A percentile compares a stretch with the other conserved stretches of the same genome.
phyloP scores from a whole-genome alignment of 768 basidiomycete species.

The Stropharia rugosoannulata region DNA sequence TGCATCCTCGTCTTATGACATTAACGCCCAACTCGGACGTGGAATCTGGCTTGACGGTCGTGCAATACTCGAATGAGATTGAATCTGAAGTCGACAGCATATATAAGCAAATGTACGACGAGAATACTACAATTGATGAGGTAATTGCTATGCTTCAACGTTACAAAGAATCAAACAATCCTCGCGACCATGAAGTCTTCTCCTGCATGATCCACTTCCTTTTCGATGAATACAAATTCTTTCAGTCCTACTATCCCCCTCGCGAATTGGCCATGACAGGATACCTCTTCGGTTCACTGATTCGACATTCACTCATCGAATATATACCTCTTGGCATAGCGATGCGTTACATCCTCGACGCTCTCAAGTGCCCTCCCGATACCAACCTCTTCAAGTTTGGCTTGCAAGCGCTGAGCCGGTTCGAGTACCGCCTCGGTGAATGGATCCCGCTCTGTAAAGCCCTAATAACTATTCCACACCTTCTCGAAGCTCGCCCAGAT shows the following conservation, averaged over 20 bases:
- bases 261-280: conserved; percentile 96
- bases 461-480: conserved; percentile 81
- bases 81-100: conserved; percentile 93
- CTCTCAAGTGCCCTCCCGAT: conserved; percentile 86
- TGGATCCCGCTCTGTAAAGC: conserved; percentile 94
- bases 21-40: conserved; percentile 81
- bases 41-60: conserved; percentile 90
- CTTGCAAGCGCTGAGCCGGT: conserved; percentile 83
- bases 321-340: conserved; percentile 94
- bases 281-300: conserved; percentile 93
- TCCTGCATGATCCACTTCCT: conserved; percentile 99
- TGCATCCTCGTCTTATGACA: conserved; percentile 96
- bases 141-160: conserved; percentile 87
- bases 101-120: conserved; percentile 98
- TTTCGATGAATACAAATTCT: conserved; percentile 99
- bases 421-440: conserved; percentile 83
- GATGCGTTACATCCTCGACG: conserved; percentile 94
- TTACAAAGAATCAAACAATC: conserved; percentile 77
- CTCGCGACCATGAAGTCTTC: conserved; percentile 92
- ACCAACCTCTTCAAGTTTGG: conserved; percentile 96
- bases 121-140: conserved; percentile 91
- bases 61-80: conserved; percentile 85
- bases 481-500: conserved; percentile 85
- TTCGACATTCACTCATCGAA: conserved; percentile 91
- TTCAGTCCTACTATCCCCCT: conserved; percentile 92